Base-by-base conservation (phyloP, 768 basidiomycete species). In the Phaeotremella skinneri region DNA sequence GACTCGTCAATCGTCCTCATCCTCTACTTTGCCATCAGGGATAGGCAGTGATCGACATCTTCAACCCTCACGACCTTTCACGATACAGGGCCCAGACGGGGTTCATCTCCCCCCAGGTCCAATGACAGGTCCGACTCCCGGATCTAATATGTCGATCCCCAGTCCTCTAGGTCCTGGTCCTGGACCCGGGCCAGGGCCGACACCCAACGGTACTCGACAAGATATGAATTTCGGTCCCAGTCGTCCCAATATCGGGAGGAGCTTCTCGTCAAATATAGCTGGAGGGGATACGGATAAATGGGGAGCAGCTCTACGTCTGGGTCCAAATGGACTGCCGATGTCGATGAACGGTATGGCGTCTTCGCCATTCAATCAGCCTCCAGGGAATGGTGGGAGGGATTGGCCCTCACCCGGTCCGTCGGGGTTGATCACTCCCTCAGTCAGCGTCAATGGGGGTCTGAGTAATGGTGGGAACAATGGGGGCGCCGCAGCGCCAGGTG, bases 401-500 rank as follows among this genome's bases (percentile, higher is more conserved):
- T 67, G 65, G 65, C 61, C 58, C 7, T 54, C 49, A 42, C 58
- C 57, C 6, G 61, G 61, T 4, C 56, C 56, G 14, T 37, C 30
- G 1, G 59, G 62, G 2, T 21, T 60, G 52, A 4, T 53, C 2
- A 64, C 59, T 23, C 58, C 62, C 29, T 21, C 47, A 17, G 21
- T 31, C 7, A 58, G 25, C 51, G 53, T 34, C 20, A 47, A 52
- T 3, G 59, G 59, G n/a, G 51, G 39, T 17, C 27, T 49, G 2
- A 58, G 53, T 37, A 53, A 27, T 41, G 32, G 59, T 51, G 55
- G 66, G 29, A 57, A 57, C 43, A 49, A 56, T 16, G 61, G 61
- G 16, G 59, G 62, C 16, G 58, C 55, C 11, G 67, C 67, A 4
- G 59, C 61, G 2, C 71, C 71, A 13, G 68, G 68, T 20, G 69